phyloP scores from a whole-genome alignment of 2,329 filamentous ascomycete genomes.

The Colletotrichum lentis region DNA sequence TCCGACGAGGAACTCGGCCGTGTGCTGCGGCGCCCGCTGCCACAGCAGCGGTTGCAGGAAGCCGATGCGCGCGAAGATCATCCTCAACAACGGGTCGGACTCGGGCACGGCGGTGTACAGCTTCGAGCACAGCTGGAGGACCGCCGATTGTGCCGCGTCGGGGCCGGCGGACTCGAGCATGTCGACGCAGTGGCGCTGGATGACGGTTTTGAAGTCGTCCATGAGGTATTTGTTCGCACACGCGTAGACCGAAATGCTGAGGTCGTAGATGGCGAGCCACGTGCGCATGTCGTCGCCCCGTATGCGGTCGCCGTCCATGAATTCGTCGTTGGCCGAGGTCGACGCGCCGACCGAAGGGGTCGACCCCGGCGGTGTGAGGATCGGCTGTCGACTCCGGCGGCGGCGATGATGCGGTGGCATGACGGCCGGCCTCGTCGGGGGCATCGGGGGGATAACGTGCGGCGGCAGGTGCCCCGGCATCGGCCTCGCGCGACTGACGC shows the following conservation, averaged over 20 bases:
- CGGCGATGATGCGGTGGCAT: constrained; percentile 34
- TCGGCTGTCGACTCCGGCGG: constrained; percentile 31
- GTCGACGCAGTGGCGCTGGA: constrained; percentile 55
- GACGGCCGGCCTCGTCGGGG: constrained; percentile 28
- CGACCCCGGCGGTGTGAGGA: constrained; percentile 33
- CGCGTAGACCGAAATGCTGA: constrained; percentile 60
- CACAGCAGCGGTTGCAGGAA: constrained; percentile 58
- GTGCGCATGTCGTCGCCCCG: constrained; percentile 56
- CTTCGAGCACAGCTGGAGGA: constrained; percentile 54
- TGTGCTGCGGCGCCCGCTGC: constrained; percentile 52
- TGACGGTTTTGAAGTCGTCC: constrained; percentile 54
- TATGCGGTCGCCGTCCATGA: constrained; percentile 47
- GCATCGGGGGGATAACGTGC: constrained; percentile 29
- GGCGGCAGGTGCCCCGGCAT: constrained; percentile 40
- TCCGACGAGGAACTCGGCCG: constrained; percentile 52
- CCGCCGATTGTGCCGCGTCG: constrained; percentile 54
- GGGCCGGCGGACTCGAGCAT: constrained; percentile 55
- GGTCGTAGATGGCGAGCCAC: constrained; percentile 57
- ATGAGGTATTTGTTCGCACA: constrained; percentile 59
- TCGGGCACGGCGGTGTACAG: constrained; percentile 55
- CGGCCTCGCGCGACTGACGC: constrained; percentile 46
- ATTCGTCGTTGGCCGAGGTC: constrained; percentile 35
- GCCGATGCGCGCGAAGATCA: constrained; percentile 59
- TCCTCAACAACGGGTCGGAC: constrained; percentile 54
- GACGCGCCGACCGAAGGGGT: constrained; percentile 30